Base-by-base conservation (phyloP, 768 basidiomycete species). In the Mycena crocata region DNA sequence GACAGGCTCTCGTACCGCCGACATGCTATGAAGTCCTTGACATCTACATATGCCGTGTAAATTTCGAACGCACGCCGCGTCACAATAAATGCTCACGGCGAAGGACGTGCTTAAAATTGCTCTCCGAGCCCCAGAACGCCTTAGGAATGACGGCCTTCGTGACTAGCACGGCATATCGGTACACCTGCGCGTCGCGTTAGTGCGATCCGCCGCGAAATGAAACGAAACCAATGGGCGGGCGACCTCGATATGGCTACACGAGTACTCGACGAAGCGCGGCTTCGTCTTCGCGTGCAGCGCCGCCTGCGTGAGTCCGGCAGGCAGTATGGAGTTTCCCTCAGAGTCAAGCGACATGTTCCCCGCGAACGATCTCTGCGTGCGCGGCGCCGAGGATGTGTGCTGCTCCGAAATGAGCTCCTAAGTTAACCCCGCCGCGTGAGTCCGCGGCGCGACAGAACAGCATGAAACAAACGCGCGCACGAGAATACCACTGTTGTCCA, bases 371-470 rank as follows among this genome's bases (percentile, higher is more conserved):
- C 74, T 75, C 70, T 95, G 92, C 2, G 91, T 87, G 10, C 76
- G 80, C 39, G 89, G 68, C 28, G 54, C 66, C 45, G 86, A 84
- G 34, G 86, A 75, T 6, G 89, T 87, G 48, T 84, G 81, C n/a
- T n/a, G n/a, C 75, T 93, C 93, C 0, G 93, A 91, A 80, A 94
- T 86, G 72, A 93, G 80, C 78, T 93, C 93, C 92, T 94, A n/a
- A n/a, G n/a, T n/a, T n/a, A 71, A 17, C 31, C 44, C 62, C 52
- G 56, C 49, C 30, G 45, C 31, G 68, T 40, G 31, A 52, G 71
- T 57, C 73, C 42, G 32, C 21, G 21, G 24, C 14, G 17, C 57
- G 42, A 17, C 19, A 35, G 21, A 26, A 30, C 31, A 57, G 12
- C 24, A 35, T 45, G 31, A 34, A 67, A 52, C 17, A n/a, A n/a